Percentiles rank a stretch among this genome's conserved stretches.
These are phyloP conservation scores for Malassezia arunalokei DNA, from an alignment of 1,284 basidiomycete species.

Conservation along the genomic window DNA sequence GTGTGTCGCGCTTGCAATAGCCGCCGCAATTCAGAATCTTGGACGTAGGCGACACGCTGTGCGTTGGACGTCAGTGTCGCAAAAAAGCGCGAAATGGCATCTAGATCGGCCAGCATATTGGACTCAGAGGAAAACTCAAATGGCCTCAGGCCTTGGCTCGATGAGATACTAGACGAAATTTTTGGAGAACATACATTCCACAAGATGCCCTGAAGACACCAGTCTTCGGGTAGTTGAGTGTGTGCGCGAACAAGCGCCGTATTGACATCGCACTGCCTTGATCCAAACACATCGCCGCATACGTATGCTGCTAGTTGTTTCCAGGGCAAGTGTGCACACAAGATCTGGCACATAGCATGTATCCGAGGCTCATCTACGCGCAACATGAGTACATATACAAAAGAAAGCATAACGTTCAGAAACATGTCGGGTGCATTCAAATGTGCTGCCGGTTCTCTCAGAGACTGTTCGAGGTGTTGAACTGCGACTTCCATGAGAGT, in stretches of 20 bases:
- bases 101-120: conserved; percentile 4
- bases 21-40: not conserved
- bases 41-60: not conserved
- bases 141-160: not conserved
- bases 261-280: conserved; percentile 9
- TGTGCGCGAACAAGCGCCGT: conserved; percentile 46
- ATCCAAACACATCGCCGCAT: conserved; percentile 2
- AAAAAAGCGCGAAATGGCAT: not conserved
- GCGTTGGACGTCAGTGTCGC: not conserved
- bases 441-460: not conserved
- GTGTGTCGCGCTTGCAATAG: conserved; percentile 6
- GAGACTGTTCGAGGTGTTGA: conserved; percentile 63
- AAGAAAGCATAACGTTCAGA: conserved; percentile 71
- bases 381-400: conserved; percentile 24
- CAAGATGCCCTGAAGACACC: conserved; percentile 85
- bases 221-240: conserved; percentile 75
- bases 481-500: conserved; percentile 63
- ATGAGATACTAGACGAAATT: not conserved
- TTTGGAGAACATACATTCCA: conserved; percentile 54
- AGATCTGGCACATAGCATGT: conserved; percentile 51
- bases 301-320: conserved; percentile 50
- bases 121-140: conserved; percentile 3
- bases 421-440: conserved; percentile 52
- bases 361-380: conserved; percentile 6
- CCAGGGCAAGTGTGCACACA: conserved; percentile 79